Base-by-base conservation (phyloP, 441 rosid genomes). In the Gossypium gossypioides region DNA sequence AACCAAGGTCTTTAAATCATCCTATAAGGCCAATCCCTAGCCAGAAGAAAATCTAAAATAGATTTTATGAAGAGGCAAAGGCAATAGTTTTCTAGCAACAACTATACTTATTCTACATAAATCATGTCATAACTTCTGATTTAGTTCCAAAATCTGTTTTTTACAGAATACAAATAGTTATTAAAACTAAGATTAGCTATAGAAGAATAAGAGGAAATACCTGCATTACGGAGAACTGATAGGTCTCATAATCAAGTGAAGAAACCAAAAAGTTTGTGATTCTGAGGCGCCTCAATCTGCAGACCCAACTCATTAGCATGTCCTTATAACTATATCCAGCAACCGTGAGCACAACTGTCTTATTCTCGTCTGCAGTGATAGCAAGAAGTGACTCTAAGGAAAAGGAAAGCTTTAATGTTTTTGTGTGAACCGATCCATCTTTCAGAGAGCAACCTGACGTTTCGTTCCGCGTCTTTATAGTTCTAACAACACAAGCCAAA, bases 261-360 rank as follows among this genome's bases (percentile, higher is more conserved):
- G 89, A 92, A 0, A 95, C 85, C 69, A 91, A 65, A 80, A 89
- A 92, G 78, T 95, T 95, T 40, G 89, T 79, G 75, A 92, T 83
- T 57, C 27, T 70, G 10, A 90, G 94, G 69, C 15, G 82, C 65
- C 91, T 90, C 75, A 91, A 78, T 78, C 97, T 90, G 87, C 99
- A 92, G 32, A 81, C 90, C 97, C 97, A 92, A 83, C 92, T 92
- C 93, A 96, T 92, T 79, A 92, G 69, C 98, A 92, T 88, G 80
- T 92, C 99, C 82, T 86, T 91, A 60, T 92, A 92, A 68, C 98
- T 95, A 82, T 84, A 87, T 73, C 99, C 99, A 77, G 95, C 93
- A 71, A 92, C 81, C 51, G 92, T 80, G 74, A 95, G 96, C 74
- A 95, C 88, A 78, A 92, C 42, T 22, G 92, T 87, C 77, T 76